Evolutionary conservation across 257 asterid species (phyloP).

Genomic region (Asclepias syriaca): DNA sequence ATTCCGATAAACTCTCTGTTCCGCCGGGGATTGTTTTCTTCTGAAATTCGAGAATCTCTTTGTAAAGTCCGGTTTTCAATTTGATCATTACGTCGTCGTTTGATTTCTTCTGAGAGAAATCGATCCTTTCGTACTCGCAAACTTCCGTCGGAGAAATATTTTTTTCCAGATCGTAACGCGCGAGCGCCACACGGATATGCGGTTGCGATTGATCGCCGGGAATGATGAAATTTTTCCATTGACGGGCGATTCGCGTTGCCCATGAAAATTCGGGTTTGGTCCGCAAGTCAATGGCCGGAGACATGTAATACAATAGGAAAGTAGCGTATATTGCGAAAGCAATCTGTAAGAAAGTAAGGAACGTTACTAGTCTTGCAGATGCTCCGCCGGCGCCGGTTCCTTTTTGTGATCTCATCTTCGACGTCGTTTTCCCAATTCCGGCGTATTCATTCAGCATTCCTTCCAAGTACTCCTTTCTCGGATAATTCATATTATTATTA

Average conservation of each 20-base stretch:
- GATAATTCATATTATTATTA: not conserved
- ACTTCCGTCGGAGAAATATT: constrained; percentile 33
- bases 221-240: constrained; percentile 59
- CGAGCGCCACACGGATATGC: constrained; percentile 18
- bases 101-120: constrained; percentile 75
- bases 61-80: constrained; percentile 64
- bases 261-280: constrained; percentile 69
- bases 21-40: constrained; percentile 23
- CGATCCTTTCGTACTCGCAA: constrained; percentile 71
- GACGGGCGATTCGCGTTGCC: constrained; percentile 60
- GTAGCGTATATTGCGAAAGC: constrained; percentile 90
- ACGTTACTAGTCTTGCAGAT: constrained; percentile 45
- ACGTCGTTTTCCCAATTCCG: constrained; percentile 27
- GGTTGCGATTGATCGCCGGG: not conserved
- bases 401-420: constrained; percentile 33
- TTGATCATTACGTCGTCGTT: constrained; percentile 67
- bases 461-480: constrained; percentile 63
- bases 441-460: constrained; percentile 68
- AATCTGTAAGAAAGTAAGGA: constrained; percentile 71
- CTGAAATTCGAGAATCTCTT: constrained; percentile 58
- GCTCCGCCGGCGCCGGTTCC: constrained; percentile 20
- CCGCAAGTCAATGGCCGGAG: constrained; percentile 61
- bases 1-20: constrained; percentile 50
- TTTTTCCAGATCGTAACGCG: constrained; percentile 35
- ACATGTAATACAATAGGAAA: constrained; percentile 67